Evolutionary conservation across 1,284 basidiomycete species (phyloP).

Genomic region (Calocybe gambosa): DNA sequence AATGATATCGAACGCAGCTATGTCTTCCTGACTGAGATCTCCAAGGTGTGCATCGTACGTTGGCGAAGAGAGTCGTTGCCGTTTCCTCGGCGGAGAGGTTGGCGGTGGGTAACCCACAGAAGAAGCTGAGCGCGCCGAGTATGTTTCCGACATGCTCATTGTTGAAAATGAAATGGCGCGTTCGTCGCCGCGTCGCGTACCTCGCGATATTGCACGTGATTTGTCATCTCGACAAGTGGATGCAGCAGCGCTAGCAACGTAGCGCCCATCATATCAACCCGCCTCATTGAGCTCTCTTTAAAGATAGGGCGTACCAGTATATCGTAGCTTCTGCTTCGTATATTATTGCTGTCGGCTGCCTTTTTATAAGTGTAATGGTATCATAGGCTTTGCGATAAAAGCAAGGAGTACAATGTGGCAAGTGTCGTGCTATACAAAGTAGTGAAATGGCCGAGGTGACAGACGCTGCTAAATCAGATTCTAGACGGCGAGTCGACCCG

Average conservation of each 20-base stretch:
- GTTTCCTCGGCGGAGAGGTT: constrained; percentile 42
- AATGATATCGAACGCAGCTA: constrained; percentile 50
- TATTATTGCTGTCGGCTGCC: too few relatives aligned
- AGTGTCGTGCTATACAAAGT: background rate
- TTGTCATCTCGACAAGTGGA: too few relatives aligned
- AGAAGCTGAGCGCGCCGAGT: background rate
- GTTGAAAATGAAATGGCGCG: background rate
- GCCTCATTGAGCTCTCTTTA: too few relatives aligned
- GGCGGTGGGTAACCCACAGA: constrained; percentile 22
- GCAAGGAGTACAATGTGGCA: too few relatives aligned
- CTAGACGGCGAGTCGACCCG: constrained; percentile 1
- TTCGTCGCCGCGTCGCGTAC: constrained; percentile 17
- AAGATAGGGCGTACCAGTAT: too few relatives aligned
- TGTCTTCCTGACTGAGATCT: constrained; percentile 49
- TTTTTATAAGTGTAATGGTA: too few relatives aligned
- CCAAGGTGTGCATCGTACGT: constrained; percentile 56
- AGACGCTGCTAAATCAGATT: background rate
- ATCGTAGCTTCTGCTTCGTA: too few relatives aligned
- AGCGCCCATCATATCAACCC: too few relatives aligned
- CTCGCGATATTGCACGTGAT: constrained; percentile 6
- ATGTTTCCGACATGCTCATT: constrained; percentile 3
- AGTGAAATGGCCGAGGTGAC: background rate
- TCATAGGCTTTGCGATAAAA: too few relatives aligned
- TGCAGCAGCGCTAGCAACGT: too few relatives aligned
- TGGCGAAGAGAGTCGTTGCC: constrained; percentile 60